Conservation (phyloP, 2,329 filamentous ascomycete species). For the Spiromastix sp. region DNA sequence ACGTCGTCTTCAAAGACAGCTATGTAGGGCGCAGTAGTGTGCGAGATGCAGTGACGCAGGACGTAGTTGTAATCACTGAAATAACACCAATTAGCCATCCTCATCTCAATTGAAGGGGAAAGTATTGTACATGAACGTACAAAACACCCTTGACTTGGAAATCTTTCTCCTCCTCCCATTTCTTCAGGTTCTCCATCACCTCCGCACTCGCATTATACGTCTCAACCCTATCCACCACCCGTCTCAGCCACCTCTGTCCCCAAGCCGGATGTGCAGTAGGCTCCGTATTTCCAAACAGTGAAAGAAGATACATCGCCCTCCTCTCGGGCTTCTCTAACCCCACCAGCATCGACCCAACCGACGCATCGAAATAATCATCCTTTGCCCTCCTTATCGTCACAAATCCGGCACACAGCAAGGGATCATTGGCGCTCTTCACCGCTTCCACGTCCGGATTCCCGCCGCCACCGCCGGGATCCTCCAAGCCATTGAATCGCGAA, state of each 20-base stretch:
- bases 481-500: constrained; percentile 11
- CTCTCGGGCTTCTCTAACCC: constrained; percentile 15
- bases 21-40: no score
- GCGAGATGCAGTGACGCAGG: no score
- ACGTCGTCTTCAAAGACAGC: no score
- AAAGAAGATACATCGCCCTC: constrained; percentile 12
- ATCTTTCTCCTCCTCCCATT: constrained; percentile 16
- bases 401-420: constrained; percentile 15
- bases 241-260: constrained; percentile 16
- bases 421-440: constrained; percentile 4
- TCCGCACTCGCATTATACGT: constrained; percentile 15
- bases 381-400: constrained; percentile 16
- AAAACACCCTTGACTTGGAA: constrained; percentile 24
- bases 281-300: constrained; percentile 18
- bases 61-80: no score
- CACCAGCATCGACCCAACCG: constrained; percentile 17
- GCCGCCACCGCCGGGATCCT: background rate
- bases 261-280: constrained; percentile 16
- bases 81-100: no score
- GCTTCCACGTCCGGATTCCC: constrained; percentile 2
- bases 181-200: constrained; percentile 14
- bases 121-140: constrained; percentile 11
- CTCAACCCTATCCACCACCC: constrained; percentile 11
- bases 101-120: constrained; percentile 19
- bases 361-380: constrained; percentile 18